Percentiles rank a stretch among this genome's conserved stretches.
Conservation (phyloP, 768 basidiomycete species). For the Amanita rimosa region DNA sequence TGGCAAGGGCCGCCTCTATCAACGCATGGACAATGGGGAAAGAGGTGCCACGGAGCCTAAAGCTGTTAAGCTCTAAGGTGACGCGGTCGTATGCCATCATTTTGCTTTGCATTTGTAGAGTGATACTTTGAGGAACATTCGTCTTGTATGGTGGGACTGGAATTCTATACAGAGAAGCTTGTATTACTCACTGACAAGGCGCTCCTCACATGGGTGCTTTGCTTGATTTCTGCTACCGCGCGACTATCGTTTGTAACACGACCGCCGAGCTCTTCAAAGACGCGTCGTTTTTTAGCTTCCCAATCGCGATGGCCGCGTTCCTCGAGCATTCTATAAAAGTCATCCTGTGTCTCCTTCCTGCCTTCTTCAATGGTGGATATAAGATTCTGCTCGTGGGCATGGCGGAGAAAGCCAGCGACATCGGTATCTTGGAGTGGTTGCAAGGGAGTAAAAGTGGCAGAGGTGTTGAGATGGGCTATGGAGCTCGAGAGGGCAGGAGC, state of each 20-base stretch:
- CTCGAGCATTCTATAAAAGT: constrained; percentile 75
- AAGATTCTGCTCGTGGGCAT: constrained; percentile 89
- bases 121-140: constrained; percentile 39
- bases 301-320: constrained; percentile 69
- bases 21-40: constrained; percentile 70
- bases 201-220: constrained; percentile 47
- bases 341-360: constrained; percentile 71
- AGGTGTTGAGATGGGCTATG: constrained; percentile 74
- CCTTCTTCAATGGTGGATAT: constrained; percentile 92
- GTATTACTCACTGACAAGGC: constrained; percentile 34
- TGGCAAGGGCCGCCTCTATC: constrained; percentile 52
- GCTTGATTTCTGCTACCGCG: constrained; percentile 49
- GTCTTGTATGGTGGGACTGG: constrained; percentile 13
- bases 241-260: constrained; percentile 44
- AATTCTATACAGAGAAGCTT: neutral
- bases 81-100: constrained; percentile 95
- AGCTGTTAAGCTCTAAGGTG: constrained; percentile 64
- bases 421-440: constrained; percentile 92
- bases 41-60: constrained; percentile 59
- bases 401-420: constrained; percentile 87
- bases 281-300: constrained; percentile 83
- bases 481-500: constrained; percentile 76
- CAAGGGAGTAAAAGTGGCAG: constrained; percentile 78
- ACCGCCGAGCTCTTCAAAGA: constrained; percentile 84
- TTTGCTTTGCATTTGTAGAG: constrained; percentile 78